Evolutionary conservation across 805 yeast species (phyloP), one percentile per base, ranked within the genome.

Genomic region (Phaffomyces opuntiae): DNA sequence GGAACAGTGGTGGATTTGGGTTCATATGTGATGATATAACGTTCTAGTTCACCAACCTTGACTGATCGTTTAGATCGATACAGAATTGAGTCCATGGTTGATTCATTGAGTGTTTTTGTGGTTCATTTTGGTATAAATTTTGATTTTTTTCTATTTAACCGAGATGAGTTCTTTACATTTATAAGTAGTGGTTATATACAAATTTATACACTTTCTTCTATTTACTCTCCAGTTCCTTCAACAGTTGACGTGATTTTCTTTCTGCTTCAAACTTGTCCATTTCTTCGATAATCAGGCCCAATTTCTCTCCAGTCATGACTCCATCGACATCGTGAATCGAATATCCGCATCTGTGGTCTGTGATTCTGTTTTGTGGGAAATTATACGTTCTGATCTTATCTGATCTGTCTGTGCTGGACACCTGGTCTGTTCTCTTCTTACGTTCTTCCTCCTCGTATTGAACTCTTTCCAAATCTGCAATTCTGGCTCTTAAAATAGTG

Each of bases 321-420:
- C 81, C 83, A 9, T 72, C 79, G 14, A 93, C 67, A 55, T 89
- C 95, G 56, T 87, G 83, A n/a, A 84, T 53, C 0, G 90, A 79
- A 55, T 66, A 78, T 3, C 90, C 89, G 59, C 96, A 88, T 42
- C 99, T 70, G 59, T 93, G 99, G 57, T 93, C 99, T 0, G 98
- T 90, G 41, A 93, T 77, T 54, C 99, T 73, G 61, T 89, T 89
- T 57, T 93, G 97, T 9, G 95, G 89, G 55, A 75, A 91, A 58
- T 93, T 93, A 63, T 93, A 93, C 0, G 99, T 93, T 54, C 98
- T 72, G 50, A 91, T 83, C 65, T 91, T 93, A 59, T 93, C 98
- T 4, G 95, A 81, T 46, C 99, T 73, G 57, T 89, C 96, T 0
- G 96, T 87, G 1, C 93, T 75, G 0, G 87, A 73, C 5, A 93